phyloP scores from a whole-genome alignment of 441 rosid genomes.

The Pelargonium cotyledonis region DNA sequence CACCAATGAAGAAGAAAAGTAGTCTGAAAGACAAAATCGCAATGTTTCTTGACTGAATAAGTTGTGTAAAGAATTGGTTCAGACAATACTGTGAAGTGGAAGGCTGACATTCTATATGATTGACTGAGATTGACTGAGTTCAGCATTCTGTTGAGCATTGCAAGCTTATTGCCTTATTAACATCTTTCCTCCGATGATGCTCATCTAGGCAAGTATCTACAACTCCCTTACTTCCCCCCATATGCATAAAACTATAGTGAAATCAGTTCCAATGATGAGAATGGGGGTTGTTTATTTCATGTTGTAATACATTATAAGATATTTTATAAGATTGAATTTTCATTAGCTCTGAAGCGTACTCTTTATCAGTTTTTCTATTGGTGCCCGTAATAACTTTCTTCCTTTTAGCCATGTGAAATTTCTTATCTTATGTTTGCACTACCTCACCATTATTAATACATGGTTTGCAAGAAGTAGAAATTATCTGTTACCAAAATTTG shows the following conservation, averaged over 20 bases:
- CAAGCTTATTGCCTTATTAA: background rate
- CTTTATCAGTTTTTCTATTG: background rate
- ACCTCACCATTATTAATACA: no score
- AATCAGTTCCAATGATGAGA: background rate
- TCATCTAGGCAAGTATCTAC: background rate
- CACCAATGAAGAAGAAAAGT: slow-evolving; percentile 34
- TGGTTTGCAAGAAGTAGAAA: no score
- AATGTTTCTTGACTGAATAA: slow-evolving; percentile 30
- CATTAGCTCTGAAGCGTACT: background rate
- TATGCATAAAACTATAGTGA: background rate
- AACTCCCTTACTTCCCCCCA: background rate
- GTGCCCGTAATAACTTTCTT: background rate
- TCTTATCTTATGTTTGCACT: no score
- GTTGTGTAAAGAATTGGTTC: background rate
- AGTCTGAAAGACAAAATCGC: slow-evolving; percentile 47
- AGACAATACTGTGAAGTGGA: slow-evolving; percentile 2
- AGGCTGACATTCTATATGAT: background rate
- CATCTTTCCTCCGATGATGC: background rate
- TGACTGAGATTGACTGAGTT: background rate
- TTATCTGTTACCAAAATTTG: no score
- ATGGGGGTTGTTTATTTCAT: background rate
- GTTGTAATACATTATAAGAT: background rate
- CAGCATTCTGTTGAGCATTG: background rate
- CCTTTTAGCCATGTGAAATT: no score
- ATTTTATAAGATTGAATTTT: background rate